Evolutionary conservation across 257 asterid species (phyloP).

Genomic region (Fraxinus excelsior): DNA sequence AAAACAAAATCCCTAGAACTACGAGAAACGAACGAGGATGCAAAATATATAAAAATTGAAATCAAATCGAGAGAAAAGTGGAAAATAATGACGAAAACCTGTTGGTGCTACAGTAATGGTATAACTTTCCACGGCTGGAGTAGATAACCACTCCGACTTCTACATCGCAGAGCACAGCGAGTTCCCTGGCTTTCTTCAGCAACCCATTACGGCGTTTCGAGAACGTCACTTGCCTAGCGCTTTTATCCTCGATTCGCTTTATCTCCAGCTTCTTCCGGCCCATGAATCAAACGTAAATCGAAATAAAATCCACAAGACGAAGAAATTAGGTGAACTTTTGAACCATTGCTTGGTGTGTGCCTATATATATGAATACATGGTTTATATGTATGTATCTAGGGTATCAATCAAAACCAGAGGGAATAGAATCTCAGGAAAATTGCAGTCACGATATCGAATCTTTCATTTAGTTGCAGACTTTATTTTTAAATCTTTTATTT

Average conservation of each 20-base stretch:
- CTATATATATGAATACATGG: too few species aligned
- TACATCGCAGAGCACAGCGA: constrained; percentile 56
- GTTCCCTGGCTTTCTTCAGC: constrained; percentile 54
- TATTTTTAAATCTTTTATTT: too few species aligned
- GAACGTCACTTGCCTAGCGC: constrained; percentile 49
- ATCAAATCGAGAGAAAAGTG: neutral
- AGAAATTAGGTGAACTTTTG: neutral
- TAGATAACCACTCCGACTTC: constrained; percentile 48
- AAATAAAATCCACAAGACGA: neutral
- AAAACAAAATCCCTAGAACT: neutral
- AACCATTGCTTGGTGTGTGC: neutral
- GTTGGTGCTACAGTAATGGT: constrained; percentile 47
- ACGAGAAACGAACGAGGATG: neutral
- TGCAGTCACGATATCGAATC: too few species aligned
- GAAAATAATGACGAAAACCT: constrained; percentile 34
- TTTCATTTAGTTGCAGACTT: too few species aligned
- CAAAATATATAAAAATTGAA: too few species aligned
- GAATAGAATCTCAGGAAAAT: neutral
- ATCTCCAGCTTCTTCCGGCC: constrained; percentile 53
- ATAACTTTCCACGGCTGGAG: constrained; percentile 57
- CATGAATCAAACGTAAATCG: constrained; percentile 23
- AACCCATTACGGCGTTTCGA: constrained; percentile 49
- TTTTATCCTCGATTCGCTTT: constrained; percentile 46
- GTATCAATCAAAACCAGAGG: neutral
- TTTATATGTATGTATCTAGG: neutral